Evolutionary conservation across 2,329 filamentous ascomycete species (phyloP), one percentile per base, ranked within the genome.

Genomic region (Clonostachys byssicola): DNA sequence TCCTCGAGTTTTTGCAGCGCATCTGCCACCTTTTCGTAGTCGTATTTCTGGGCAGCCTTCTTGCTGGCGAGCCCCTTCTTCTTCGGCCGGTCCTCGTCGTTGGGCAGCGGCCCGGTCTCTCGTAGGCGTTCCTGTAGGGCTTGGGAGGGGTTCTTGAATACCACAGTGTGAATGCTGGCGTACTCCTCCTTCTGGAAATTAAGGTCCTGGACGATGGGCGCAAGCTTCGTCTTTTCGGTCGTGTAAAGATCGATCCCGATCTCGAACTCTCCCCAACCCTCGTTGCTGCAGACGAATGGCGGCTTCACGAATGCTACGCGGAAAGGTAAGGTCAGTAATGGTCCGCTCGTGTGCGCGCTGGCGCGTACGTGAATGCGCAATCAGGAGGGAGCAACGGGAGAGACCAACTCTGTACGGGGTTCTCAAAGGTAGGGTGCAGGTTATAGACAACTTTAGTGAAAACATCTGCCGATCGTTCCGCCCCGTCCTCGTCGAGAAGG

Each of bases 181-280:
- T 99, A 99, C 52, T 80, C 80, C 51, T 85, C 77, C 55, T 85
- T 78, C 56, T 82, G 78, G 68, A 99, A 99, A 76, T 97, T 96
- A 51, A 99, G 79, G 63, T 99, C 94, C 67, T 99, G 94, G 44
- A 77, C 71, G 54, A 99, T 77, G 50, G 64, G 65, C 13, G 80
- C 76, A 60, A 90, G 81, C 61, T 96, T 92, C 49, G 86, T 86
- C 75, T 96, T 96, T 68, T 94, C 90, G 33, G 87, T 84, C 40
- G 87, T 88, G 61, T 85, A 87, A 56, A 95, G 79, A 52, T 88
- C 83, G 60, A 97, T 94, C 43, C 76, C 78, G 84, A 99, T 92
- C 64, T 97, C 94, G 65, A 99, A 99, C 72, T 97, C 94, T 61
- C 94, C 94, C 94, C 94, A 99, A 56, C 94, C 94, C 70, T 96